Evolutionary conservation across 2,329 filamentous ascomycete species (phyloP).

Genomic region (Neofusicoccum kwambonambiense): DNA sequence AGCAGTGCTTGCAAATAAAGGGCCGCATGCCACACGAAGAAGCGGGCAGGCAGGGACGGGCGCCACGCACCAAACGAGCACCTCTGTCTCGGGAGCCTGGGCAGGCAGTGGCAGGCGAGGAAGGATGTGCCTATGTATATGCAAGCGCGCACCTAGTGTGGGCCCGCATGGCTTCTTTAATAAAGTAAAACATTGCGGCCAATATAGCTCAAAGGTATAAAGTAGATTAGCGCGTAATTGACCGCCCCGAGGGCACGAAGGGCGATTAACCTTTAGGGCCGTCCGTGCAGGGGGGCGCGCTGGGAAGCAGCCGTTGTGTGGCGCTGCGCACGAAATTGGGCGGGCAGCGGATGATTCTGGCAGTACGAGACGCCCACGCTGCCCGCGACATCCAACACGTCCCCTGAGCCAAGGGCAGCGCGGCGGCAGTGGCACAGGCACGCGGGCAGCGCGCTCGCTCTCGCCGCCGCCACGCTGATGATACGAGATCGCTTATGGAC

Average conservation of each 20-base stretch:
- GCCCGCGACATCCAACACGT: slow-evolving; percentile 25
- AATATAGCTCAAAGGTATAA: slow-evolving; percentile 21
- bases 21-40: slow-evolving; percentile 15
- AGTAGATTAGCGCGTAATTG: slow-evolving; percentile 31
- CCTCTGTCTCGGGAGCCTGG: slow-evolving; percentile 15
- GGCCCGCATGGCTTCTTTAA: slow-evolving; percentile 23
- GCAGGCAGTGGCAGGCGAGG: slow-evolving; percentile 26
- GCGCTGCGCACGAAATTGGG: slow-evolving; percentile 18
- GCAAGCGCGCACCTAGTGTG: slow-evolving; percentile 14
- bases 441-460: background rate
- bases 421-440: background rate
- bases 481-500: slow-evolving; percentile 16
- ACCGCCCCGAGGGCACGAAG: slow-evolving; percentile 31
- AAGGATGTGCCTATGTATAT: slow-evolving; percentile 32
- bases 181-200: slow-evolving; percentile 28
- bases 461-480: background rate
- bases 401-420: slow-evolving; percentile 8
- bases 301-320: slow-evolving; percentile 19
- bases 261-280: slow-evolving; percentile 32
- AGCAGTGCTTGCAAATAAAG: slow-evolving; percentile 14
- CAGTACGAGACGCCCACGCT: slow-evolving; percentile 31
- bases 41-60: background rate
- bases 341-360: slow-evolving; percentile 7
- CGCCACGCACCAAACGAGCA: slow-evolving; percentile 15
- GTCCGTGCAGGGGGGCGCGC: slow-evolving; percentile 27